Evolutionary conservation across 257 asterid species (phyloP).

Genomic region (Ophiorrhiza pumila): DNA sequence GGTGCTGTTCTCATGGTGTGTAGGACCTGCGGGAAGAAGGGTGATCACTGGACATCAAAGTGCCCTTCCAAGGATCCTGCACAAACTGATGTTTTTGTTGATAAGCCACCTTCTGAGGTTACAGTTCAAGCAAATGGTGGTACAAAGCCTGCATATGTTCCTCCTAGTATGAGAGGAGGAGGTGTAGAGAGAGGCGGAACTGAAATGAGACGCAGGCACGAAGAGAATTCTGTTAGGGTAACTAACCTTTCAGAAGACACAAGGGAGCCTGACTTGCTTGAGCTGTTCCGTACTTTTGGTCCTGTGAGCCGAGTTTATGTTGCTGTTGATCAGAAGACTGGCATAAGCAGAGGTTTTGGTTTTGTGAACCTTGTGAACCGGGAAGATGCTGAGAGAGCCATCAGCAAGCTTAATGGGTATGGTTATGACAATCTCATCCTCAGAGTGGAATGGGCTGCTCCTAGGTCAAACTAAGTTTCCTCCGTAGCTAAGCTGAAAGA

Average conservation of each 20-base stretch:
- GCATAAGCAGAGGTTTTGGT: conserved; percentile 82
- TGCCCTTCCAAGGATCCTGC: conserved; percentile 95
- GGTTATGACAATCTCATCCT: conserved; percentile 92
- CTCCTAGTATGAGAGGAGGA: conserved; percentile 75
- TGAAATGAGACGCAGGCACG: conserved; percentile 86
- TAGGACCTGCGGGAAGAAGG: conserved; percentile 85
- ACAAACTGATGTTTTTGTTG: conserved; percentile 52
- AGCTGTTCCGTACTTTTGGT: conserved; percentile 88
- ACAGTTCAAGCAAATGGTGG: conserved; percentile 23
- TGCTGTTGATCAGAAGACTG: conserved; percentile 81
- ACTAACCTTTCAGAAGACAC: conserved; percentile 95
- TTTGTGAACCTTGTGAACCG: conserved; percentile 80
- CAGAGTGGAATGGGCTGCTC: conserved; percentile 98
- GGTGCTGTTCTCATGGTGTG: conserved; percentile 94
- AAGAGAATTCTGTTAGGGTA: conserved; percentile 87
- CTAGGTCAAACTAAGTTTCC: conserved; percentile 58
- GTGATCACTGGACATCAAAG: conserved; percentile 95
- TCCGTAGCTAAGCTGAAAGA: neutral
- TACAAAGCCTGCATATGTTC: conserved; percentile 64
- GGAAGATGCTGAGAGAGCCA: conserved; percentile 94
- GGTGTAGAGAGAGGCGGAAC: conserved; percentile 57
- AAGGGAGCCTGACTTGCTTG: conserved; percentile 81
- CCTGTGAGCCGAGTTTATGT: conserved; percentile 74
- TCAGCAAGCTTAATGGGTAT: conserved; percentile 82
- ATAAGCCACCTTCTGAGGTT: conserved; percentile 60